A percentile compares a stretch with the other conserved stretches of the same genome.
These are phyloP conservation scores for Berkeleyomyces basicola DNA, from an alignment of 2,329 filamentous ascomycete species.

Conservation along the genomic window DNA sequence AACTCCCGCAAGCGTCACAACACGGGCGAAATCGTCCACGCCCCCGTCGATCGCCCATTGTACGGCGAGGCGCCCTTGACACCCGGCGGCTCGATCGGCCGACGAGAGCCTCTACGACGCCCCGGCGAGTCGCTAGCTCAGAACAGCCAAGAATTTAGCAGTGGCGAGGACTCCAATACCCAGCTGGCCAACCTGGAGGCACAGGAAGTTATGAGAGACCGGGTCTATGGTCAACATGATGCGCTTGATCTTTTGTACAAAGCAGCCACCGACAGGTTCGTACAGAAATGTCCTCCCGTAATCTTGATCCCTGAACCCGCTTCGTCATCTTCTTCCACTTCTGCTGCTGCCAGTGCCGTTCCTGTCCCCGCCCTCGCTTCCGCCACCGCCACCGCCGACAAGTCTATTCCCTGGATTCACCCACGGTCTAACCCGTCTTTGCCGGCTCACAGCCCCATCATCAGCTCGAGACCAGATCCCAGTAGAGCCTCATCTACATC, in stretches of 20 bases:
- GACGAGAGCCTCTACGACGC: conserved; percentile 48
- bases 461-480: conserved; percentile 13
- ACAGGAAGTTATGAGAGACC: conserved; percentile 46
- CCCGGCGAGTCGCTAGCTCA: conserved; percentile 28
- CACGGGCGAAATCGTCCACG: conserved; percentile 13
- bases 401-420: conserved; percentile 41
- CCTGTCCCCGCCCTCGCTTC: background rate
- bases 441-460: conserved; percentile 35
- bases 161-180: conserved; percentile 39
- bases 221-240: conserved; percentile 83
- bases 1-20: conserved; percentile 56
- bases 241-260: conserved; percentile 83
- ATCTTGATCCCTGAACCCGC: conserved; percentile 1
- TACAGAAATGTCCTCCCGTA: conserved; percentile 15
- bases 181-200: conserved; percentile 50
- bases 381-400: background rate
- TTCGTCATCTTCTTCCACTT: background rate
- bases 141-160: conserved; percentile 17
- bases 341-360: background rate
- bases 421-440: conserved; percentile 70
- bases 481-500: conserved; percentile 8
- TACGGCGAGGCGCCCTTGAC: conserved; percentile 44
- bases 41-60: conserved; percentile 27
- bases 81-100: conserved; percentile 47
- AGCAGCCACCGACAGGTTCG: conserved; percentile 51